Base-by-base conservation (phyloP, 169 alveolate species). In the Pseudocohnilembus persalinus region DNA sequence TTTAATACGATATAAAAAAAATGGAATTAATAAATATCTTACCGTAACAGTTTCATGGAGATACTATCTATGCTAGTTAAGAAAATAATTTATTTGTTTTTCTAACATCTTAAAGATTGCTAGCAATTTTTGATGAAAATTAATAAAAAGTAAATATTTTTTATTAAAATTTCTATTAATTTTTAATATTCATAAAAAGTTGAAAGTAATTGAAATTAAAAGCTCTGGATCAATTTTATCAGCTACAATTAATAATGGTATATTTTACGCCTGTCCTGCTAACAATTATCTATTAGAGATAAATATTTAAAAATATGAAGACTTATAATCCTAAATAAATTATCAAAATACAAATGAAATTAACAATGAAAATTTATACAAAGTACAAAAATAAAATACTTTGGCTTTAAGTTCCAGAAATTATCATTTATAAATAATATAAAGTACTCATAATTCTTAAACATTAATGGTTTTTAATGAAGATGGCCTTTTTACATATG, bases 401-500 rank as follows among this genome's bases (percentile, higher is more conserved):
- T 35, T 79, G 35, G 76, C 0, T 35, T 35, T 79, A 72, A 31
- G 35, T 72, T n/a, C n/a, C 76, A 74, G 16, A 30, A 79, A 63
- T 29, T 34, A 49, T 79, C 29, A 28, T 79, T 26, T 63, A n/a
- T 79, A 49, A 64, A 30, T n/a, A 15, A 34, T 15, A 28, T 28
- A 27, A 79, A 63, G 6, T 28, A 79, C 49, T 79, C 25, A 49
- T 79, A n/a, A n/a, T n/a, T n/a, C n/a, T n/a, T n/a, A n/a, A n/a
- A n/a, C n/a, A n/a, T n/a, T n/a, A n/a, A n/a, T n/a, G 34, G 76
- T 73, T 0, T 79, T 73, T 28, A 79, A 79, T 30, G 74, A 49
- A 28, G 76, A 72, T 28, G 76, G 77, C 1, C 49, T 79, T 49
- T 24, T 79, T 64, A 16, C 29, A 64, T 79, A 79, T 34, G 29